These are phyloP conservation scores for Phaeotremella skinneri DNA, from an alignment of 768 basidiomycete genomes.

Conservation along the genomic window DNA sequence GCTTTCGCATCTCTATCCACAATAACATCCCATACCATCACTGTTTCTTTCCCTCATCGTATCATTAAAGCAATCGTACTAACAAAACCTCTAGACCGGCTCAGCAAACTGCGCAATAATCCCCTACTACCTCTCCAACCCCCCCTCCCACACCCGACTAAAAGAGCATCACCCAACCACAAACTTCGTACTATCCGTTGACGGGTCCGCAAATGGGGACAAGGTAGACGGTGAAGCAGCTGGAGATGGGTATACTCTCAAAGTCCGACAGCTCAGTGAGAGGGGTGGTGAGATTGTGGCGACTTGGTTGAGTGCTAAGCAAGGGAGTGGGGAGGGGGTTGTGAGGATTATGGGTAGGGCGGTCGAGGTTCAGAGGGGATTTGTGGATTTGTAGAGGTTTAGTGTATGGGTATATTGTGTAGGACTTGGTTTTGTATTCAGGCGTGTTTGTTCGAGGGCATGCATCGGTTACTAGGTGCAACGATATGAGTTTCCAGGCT, in stretches of 20 bases:
- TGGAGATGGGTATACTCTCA: not conserved
- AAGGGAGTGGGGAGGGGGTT: slow-evolving; percentile 5
- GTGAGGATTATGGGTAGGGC: slow-evolving; percentile 18
- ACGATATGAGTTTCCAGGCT: too few species aligned
- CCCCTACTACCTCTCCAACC: slow-evolving; percentile 18
- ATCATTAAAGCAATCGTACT: not conserved
- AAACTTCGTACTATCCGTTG: not conserved
- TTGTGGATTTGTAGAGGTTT: not conserved
- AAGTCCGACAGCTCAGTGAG: slow-evolving; percentile 14
- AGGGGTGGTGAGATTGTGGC: slow-evolving; percentile 12
- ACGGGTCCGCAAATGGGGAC: not conserved
- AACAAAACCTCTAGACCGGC: slow-evolving; percentile 15
- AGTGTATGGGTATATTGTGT: not conserved
- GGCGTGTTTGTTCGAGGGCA: not conserved
- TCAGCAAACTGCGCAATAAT: slow-evolving; percentile 24
- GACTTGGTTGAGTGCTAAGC: slow-evolving; percentile 5
- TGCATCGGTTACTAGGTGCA: too few species aligned
- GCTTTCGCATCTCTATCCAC: not conserved
- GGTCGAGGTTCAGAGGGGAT: slow-evolving; percentile 7
- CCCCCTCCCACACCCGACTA: slow-evolving; percentile 4
- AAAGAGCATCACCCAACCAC: not conserved
- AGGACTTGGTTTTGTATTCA: not conserved
- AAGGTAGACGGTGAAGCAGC: not conserved
- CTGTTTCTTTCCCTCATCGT: not conserved
- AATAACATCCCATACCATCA: not conserved